phyloP scores from a whole-genome alignment of 106 monocot genomes.

The Dendrobium huoshanense region DNA sequence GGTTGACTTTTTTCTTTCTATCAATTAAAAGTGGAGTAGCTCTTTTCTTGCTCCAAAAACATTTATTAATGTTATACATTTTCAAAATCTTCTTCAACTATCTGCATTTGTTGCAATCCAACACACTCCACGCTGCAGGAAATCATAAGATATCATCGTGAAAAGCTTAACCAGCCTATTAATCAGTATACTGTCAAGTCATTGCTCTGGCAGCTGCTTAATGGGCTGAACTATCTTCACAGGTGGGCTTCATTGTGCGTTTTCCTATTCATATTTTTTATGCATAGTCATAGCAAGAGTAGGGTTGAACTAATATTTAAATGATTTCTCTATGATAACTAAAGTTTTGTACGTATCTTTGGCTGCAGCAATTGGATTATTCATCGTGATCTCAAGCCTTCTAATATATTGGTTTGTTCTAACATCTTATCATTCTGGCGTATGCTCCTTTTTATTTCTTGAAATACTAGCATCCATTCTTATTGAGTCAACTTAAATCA shows the following conservation, averaged over 20 bases:
- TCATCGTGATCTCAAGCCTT: constrained; percentile 98
- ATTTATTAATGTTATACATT: neutral
- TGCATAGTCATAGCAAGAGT: neutral
- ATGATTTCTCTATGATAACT: neutral
- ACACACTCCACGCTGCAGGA: constrained; percentile 43
- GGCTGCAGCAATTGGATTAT: constrained; percentile 97
- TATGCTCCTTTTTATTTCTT: constrained; percentile 3
- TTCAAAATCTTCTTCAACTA: neutral
- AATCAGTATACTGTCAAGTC: constrained; percentile 95
- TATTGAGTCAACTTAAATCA: constrained; percentile 27
- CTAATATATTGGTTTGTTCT: constrained; percentile 85
- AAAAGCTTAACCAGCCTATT: constrained; percentile 78
- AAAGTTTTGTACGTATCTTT: constrained; percentile 5
- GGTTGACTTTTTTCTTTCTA: neutral
- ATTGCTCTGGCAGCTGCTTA: constrained; percentile 97
- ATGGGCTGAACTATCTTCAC: constrained; percentile 98
- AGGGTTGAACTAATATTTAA: neutral
- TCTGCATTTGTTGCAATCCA: neutral
- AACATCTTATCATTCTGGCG: neutral
- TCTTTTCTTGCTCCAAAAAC: neutral
- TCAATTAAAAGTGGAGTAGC: neutral
- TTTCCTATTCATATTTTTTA: neutral
- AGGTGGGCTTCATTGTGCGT: constrained; percentile 34
- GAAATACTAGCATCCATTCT: constrained; percentile 3
- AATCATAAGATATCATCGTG: constrained; percentile 95